Percentiles rank a stretch among this genome's conserved stretches.
These are phyloP conservation scores for Verticillium tricorpus DNA, from an alignment of 2,329 filamentous ascomycete species.

Conservation along the genomic window DNA sequence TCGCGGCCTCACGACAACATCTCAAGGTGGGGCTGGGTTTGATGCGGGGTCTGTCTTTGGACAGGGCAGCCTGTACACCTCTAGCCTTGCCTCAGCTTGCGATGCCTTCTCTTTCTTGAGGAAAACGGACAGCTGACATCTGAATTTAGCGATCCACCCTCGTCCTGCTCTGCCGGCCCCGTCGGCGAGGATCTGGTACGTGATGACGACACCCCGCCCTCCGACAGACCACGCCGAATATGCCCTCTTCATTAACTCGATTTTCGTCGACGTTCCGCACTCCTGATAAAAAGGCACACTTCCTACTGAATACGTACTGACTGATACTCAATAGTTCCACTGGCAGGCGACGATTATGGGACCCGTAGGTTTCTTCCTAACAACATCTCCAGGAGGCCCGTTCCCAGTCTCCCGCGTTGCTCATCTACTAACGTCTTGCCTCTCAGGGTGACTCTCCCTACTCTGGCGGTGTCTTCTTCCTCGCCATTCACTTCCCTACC, in stretches of 20 bases:
- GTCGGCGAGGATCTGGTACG: constrained; percentile 97
- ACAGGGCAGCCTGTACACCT: neutral
- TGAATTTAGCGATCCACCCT: constrained; percentile 80
- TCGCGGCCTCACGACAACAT: constrained; percentile 20
- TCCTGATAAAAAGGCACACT: neutral
- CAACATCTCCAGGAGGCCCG: neutral
- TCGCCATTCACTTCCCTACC: constrained; percentile 98
- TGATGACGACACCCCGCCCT: constrained; percentile 17
- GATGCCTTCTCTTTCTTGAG: neutral
- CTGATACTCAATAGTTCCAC: constrained; percentile 70
- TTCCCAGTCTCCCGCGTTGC: neutral
- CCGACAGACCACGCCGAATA: neutral
- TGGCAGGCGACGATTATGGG: constrained; percentile 99
- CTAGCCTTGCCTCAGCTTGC: neutral
- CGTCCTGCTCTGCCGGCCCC: constrained; percentile 95
- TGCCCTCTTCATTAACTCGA: neutral
- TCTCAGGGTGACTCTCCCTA: constrained; percentile 88
- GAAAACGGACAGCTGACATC: constrained; percentile 22
- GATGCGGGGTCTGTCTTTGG: constrained; percentile 27
- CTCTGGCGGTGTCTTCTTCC: constrained; percentile 97
- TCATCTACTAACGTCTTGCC: neutral
- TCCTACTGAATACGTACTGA: neutral
- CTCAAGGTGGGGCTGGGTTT: constrained; percentile 30
- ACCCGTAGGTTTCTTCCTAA: constrained; percentile 63
- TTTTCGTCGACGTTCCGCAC: neutral